Percentiles rank a stretch among this genome's conserved stretches.
These are phyloP conservation scores for Rosellinia necatrix DNA, from an alignment of 2,329 filamentous ascomycete genomes.

Conservation along the genomic window DNA sequence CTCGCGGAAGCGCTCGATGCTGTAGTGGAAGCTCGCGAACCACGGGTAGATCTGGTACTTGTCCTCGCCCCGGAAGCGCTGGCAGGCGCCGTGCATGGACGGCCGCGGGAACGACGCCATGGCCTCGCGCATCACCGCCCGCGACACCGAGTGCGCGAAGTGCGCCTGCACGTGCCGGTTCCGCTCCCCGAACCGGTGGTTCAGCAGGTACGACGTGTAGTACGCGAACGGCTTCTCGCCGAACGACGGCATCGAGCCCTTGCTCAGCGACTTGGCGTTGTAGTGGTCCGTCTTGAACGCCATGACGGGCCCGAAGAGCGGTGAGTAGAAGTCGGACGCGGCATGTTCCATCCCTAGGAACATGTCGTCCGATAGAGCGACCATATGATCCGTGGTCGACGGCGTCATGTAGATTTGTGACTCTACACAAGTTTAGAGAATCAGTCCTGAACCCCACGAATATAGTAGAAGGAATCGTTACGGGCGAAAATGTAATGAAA, in stretches of 20 bases:
- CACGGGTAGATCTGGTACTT: conserved; percentile 50
- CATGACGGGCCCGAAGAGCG: conserved; percentile 48
- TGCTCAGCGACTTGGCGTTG: conserved; percentile 41
- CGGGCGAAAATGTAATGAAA: neutral
- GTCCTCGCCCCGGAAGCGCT: conserved; percentile 49
- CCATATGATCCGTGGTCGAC: conserved; percentile 46
- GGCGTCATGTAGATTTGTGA: conserved; percentile 50
- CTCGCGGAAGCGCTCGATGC: conserved; percentile 49
- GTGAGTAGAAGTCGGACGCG: conserved; percentile 49
- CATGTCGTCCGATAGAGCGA: conserved; percentile 52
- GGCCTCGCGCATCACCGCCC: conserved; percentile 46
- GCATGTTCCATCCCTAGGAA: conserved; percentile 48
- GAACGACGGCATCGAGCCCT: conserved; percentile 44
- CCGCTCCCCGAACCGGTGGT: conserved; percentile 50
- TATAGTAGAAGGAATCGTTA: neutral
- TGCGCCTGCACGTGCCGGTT: conserved; percentile 49
- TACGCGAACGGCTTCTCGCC: conserved; percentile 51
- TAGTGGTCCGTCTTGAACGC: conserved; percentile 50
- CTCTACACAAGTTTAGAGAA: conserved; percentile 44
- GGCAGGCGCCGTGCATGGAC: conserved; percentile 45
- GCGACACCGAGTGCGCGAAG: conserved; percentile 48
- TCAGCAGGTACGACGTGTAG: conserved; percentile 50
- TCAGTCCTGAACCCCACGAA: neutral
- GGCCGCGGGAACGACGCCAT: conserved; percentile 48
- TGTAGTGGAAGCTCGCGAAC: conserved; percentile 50